Conservation (phyloP, 208 protist species). For the Leishmania tropica region DNA sequence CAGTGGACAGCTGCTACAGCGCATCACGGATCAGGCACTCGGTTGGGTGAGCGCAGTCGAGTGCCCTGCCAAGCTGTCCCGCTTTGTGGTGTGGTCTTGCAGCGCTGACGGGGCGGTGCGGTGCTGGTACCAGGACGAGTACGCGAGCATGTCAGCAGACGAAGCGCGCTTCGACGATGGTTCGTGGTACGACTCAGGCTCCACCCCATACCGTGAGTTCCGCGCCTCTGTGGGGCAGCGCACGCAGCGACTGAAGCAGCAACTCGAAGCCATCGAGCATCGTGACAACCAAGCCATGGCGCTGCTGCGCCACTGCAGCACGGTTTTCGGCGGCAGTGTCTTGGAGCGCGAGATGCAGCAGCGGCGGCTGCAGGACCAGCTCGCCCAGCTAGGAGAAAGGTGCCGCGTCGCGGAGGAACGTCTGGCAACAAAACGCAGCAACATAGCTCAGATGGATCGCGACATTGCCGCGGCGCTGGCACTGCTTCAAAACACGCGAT, state of each 20-base stretch:
- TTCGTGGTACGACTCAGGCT: conserved; percentile 75
- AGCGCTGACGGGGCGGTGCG: conserved; percentile 63
- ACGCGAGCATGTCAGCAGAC: conserved; percentile 55
- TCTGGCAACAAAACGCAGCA: conserved; percentile 32
- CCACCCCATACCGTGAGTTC: conserved; percentile 84
- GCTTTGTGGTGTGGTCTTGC: conserved; percentile 86
- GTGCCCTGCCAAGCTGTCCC: conserved; percentile 60
- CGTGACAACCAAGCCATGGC: conserved; percentile 44
- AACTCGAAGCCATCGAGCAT: conserved; percentile 35
- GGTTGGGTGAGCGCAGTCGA: conserved; percentile 57
- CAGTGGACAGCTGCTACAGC: conserved; percentile 54
- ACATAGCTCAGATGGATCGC: conserved; percentile 43
- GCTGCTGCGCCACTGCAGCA: conserved; percentile 50
- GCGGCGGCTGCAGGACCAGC: conserved; percentile 45
- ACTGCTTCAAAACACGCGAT: conserved; percentile 49
- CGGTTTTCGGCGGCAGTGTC: conserved; percentile 39
- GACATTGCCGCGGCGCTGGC: conserved; percentile 53
- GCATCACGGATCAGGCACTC: conserved; percentile 52
- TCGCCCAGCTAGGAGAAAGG: conserved; percentile 41
- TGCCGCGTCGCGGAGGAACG: conserved; percentile 35
- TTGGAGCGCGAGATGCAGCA: conserved; percentile 41
- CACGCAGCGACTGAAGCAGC: conserved; percentile 53
- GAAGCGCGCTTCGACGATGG: conserved; percentile 64
- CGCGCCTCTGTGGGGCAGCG: conserved; percentile 46
- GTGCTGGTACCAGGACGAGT: conserved; percentile 92